These are phyloP conservation scores for Lantana camara DNA, from an alignment of 257 asterid genomes.

Conservation along the genomic window DNA sequence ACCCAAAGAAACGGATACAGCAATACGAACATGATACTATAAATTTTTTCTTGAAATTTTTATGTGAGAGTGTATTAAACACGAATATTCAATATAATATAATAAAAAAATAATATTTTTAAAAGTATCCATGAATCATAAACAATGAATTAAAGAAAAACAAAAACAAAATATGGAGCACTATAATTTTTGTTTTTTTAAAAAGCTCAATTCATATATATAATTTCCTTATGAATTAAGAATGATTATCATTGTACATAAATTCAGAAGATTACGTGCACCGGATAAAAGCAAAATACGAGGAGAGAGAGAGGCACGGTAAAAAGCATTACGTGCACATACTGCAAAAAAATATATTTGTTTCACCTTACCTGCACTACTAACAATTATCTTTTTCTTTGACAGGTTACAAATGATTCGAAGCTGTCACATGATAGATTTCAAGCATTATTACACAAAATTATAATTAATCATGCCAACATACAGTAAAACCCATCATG, in stretches of 20 bases:
- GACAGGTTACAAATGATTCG: slow-evolving; percentile 20
- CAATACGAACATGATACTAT: too few relatives aligned
- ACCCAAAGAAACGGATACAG: too few relatives aligned
- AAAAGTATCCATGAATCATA: too few relatives aligned
- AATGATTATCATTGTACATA: slow-evolving; percentile 17
- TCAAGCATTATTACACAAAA: slow-evolving; percentile 8
- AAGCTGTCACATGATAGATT: slow-evolving; percentile 26
- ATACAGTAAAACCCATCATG: slow-evolving; percentile 14
- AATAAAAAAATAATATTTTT: too few relatives aligned
- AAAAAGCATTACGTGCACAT: slow-evolving; percentile 45
- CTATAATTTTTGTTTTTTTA: too few relatives aligned
- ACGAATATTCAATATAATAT: too few relatives aligned
- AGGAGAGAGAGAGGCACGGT: too few relatives aligned
- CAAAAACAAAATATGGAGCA: too few relatives aligned
- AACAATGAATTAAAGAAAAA: too few relatives aligned
- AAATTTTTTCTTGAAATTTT: too few relatives aligned
- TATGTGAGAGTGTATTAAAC: too few relatives aligned
- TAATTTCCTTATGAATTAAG: slow-evolving; percentile 1
- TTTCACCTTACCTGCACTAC: slow-evolving; percentile 31
- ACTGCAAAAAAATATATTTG: slow-evolving; percentile 25
- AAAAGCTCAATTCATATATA: too few relatives aligned
- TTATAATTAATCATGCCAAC: slow-evolving; percentile 23
- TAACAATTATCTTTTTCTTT: not conserved
- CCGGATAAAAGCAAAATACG: not conserved
- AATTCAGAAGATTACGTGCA: slow-evolving; percentile 18